Evolutionary conservation across 495 filamentous ascomycete genomes (phyloP), one percentile per base, ranked within the genome.

Genomic region (Aspergillus sparsus): DNA sequence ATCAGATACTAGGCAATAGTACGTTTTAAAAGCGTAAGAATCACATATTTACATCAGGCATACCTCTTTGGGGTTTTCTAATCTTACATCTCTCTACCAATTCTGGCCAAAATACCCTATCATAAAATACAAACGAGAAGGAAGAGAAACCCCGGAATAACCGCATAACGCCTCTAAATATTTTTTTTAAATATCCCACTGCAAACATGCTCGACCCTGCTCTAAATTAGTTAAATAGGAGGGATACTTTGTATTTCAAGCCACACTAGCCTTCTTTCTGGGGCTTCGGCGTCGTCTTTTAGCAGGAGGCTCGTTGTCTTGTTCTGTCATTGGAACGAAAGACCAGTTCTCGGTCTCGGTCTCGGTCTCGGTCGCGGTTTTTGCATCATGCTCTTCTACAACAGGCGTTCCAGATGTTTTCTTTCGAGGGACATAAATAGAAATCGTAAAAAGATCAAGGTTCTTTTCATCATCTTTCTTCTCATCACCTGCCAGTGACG

Each of bases 1-100:
- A 77, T 60, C 59, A 55, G 37, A 74, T 82, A 55, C 62, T 85
- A 18, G 70, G 73, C 39, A 70, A 72, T 58, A 73, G 68, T 58
- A 74, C 64, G 72, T 57, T 54, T 44, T 41, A 57, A 10, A 9
- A 15, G 45, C 49, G 52, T 51, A 50, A 57, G 39, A 55, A 60
- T 60, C 58, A 47, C 56, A 7, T 15, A 46, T 18, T 55, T 60
- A 62, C 56, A 62, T 55, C 42, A 65, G 75, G 69, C 67, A 75
- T 74, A 77, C 71, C 69, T 75, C 51, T 36, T 53, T 57, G 21
- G 21, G 21, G 21, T 1, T 1, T 27, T 34, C 41, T 33, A 49
- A 58, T 35, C 16, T 47, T 21, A 16, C 15, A 15, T 57, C 5
- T 57, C 5, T 42, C 42, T 15, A 10, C 47, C 8, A 12, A 31